Evolutionary conservation across 2,329 filamentous ascomycete genomes (phyloP).

Genomic region (Aspergillus sp.): DNA sequence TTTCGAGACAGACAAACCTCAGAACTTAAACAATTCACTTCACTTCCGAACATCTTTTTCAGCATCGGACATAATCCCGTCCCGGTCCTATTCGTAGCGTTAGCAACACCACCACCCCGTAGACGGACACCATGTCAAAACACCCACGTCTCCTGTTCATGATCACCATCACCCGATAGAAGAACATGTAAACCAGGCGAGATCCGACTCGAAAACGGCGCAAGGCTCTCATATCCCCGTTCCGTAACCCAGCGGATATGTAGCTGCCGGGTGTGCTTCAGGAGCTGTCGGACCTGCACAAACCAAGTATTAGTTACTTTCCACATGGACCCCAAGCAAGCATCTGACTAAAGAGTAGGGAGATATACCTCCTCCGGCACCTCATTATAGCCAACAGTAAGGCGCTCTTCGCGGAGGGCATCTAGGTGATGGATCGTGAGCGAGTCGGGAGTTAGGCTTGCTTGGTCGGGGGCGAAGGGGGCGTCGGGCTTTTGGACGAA

Average conservation of each 20-base stretch:
- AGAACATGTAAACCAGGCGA: slow-evolving; percentile 76
- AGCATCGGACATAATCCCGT: slow-evolving; percentile 50
- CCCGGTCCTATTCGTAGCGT: slow-evolving; percentile 24
- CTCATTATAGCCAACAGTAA: slow-evolving; percentile 66
- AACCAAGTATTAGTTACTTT: not conserved
- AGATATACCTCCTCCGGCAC: slow-evolving; percentile 54
- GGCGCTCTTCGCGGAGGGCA: slow-evolving; percentile 67
- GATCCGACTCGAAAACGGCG: slow-evolving; percentile 66
- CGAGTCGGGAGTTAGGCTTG: slow-evolving; percentile 49
- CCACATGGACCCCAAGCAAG: not conserved
- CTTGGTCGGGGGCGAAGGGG: slow-evolving; percentile 54
- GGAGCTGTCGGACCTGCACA: slow-evolving; percentile 49
- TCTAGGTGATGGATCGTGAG: slow-evolving; percentile 53
- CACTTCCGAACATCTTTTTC: slow-evolving; percentile 48
- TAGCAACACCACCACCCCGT: not conserved
- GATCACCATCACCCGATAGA: slow-evolving; percentile 43
- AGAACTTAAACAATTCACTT: slow-evolving; percentile 48
- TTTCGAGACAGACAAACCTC: slow-evolving; percentile 31
- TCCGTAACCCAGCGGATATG: slow-evolving; percentile 72
- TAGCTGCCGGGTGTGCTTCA: slow-evolving; percentile 61
- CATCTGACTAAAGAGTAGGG: not conserved
- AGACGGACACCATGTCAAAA: no score
- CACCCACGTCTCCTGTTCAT: not conserved
- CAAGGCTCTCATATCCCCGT: slow-evolving; percentile 48
- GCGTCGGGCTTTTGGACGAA: slow-evolving; percentile 62